These are phyloP conservation scores for Cladophialophora chaetospira DNA, from an alignment of 2,329 filamentous ascomycete species.

Conservation along the genomic window DNA sequence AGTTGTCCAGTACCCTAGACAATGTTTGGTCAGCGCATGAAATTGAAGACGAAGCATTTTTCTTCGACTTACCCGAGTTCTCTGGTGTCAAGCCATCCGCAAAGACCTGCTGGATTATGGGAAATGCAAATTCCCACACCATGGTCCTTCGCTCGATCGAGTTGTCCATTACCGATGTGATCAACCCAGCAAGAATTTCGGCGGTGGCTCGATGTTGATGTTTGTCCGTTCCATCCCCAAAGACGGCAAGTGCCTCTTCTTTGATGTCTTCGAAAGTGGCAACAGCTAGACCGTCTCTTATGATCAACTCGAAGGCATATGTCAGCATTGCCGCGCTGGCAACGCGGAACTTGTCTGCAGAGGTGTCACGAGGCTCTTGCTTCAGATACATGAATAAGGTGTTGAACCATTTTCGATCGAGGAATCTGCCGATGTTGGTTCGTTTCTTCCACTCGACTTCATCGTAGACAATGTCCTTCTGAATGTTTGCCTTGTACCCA, in stretches of 20 bases:
- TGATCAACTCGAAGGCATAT: slow-evolving; percentile 86
- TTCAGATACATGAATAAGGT: slow-evolving; percentile 92
- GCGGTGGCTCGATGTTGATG: slow-evolving; percentile 95
- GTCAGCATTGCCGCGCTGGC: slow-evolving; percentile 83
- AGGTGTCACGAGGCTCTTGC: slow-evolving; percentile 84
- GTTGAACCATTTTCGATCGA: slow-evolving; percentile 83
- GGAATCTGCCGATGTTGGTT: slow-evolving; percentile 73
- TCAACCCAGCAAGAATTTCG: slow-evolving; percentile 84
- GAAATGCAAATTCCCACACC: slow-evolving; percentile 88
- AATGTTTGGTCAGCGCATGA: too few species aligned
- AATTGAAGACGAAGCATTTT: too few species aligned
- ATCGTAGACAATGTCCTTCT: slow-evolving; percentile 71
- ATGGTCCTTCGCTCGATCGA: slow-evolving; percentile 70
- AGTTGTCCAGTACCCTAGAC: slow-evolving; percentile 97
- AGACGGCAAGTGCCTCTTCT: slow-evolving; percentile 73
- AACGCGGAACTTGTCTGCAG: slow-evolving; percentile 85
- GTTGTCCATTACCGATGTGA: slow-evolving; percentile 79
- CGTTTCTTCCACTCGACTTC: slow-evolving; percentile 73
- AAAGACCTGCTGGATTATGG: slow-evolving; percentile 81
- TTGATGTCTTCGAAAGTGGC: slow-evolving; percentile 87
- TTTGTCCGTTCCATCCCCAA: slow-evolving; percentile 92
- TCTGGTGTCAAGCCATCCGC: slow-evolving; percentile 92
- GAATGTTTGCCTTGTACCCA: slow-evolving; percentile 72
- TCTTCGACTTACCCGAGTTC: slow-evolving; percentile 78
- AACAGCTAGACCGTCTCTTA: slow-evolving; percentile 69